phyloP scores from a whole-genome alignment of 1,139 yeast species.

The Debaryomycetaceae sp. region DNA sequence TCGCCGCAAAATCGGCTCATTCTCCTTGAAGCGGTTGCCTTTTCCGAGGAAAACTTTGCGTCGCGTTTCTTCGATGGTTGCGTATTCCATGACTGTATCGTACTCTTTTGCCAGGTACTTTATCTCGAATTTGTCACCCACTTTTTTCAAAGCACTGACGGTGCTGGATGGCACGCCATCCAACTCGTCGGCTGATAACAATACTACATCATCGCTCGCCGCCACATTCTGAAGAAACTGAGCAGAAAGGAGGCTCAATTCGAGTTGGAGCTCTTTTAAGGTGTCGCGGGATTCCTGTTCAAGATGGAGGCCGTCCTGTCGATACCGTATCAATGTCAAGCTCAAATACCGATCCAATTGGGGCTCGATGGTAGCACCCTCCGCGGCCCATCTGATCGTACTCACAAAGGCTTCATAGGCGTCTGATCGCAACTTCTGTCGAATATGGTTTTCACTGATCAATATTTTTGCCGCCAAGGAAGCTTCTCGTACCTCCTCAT shows the following conservation, averaged over 20 bases:
- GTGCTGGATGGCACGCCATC: slow-evolving; percentile 65
- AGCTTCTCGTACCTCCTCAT: slow-evolving; percentile 57
- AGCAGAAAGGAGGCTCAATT: slow-evolving; percentile 45
- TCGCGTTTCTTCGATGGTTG: slow-evolving; percentile 53
- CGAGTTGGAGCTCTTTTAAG: slow-evolving; percentile 47
- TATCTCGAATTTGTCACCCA: slow-evolving; percentile 41
- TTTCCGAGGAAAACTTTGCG: slow-evolving; percentile 54
- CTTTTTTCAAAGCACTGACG: slow-evolving; percentile 43
- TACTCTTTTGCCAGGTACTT: slow-evolving; percentile 76
- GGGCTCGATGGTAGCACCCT: slow-evolving; percentile 23
- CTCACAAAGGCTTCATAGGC: slow-evolving; percentile 48
- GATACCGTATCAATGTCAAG: slow-evolving; percentile 43
- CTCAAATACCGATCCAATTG: slow-evolving; percentile 50
- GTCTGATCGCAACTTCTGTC: slow-evolving; percentile 56
- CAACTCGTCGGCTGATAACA: slow-evolving; percentile 54
- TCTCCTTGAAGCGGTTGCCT: slow-evolving; percentile 53
- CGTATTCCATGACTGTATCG: slow-evolving; percentile 65
- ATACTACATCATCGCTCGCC: slow-evolving; percentile 53
- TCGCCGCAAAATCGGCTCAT: slow-evolving; percentile 47
- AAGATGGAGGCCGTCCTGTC: slow-evolving; percentile 59
- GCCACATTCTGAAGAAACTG: slow-evolving; percentile 56
- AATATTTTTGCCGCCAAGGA: slow-evolving; percentile 52
- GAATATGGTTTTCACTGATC: slow-evolving; percentile 47
- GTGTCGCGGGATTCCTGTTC: slow-evolving; percentile 43
- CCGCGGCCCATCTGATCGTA: slow-evolving; percentile 26